phyloP scores from a whole-genome alignment of 495 filamentous ascomycete species.

The Saxophila tyrrhenica region DNA sequence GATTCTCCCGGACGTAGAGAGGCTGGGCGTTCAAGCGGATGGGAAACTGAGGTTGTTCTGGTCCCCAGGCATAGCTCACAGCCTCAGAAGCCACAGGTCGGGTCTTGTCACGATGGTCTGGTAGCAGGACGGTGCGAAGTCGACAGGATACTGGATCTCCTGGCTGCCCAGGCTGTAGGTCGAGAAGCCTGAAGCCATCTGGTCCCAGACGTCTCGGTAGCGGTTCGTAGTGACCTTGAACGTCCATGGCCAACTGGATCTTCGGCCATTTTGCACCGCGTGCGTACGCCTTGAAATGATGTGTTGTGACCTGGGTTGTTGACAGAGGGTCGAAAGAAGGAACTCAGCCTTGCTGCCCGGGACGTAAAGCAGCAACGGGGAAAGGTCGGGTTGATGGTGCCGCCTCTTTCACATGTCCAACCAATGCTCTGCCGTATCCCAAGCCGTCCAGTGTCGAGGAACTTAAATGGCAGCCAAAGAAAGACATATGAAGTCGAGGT shows the following conservation, averaged over 20 bases:
- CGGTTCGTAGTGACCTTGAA: neutral
- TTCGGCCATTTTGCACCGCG: no score
- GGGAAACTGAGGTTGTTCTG: neutral
- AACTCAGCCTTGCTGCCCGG: no score
- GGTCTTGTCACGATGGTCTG: neutral
- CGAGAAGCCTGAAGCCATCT: neutral
- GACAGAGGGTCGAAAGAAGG: no score
- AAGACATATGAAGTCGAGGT: neutral
- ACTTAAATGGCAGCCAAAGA: no score
- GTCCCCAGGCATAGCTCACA: neutral
- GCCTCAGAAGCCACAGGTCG: neutral
- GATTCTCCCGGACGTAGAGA: neutral
- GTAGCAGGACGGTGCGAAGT: neutral
- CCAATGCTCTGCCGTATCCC: no score
- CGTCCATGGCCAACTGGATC: no score
- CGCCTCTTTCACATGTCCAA: no score
- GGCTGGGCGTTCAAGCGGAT: neutral
- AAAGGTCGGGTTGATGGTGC: no score
- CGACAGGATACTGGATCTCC: neutral
- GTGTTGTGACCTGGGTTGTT: no score
- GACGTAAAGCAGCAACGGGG: no score
- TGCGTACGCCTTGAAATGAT: no score
- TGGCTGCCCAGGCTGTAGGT: neutral
- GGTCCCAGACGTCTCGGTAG: neutral
- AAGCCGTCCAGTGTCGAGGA: no score